A percentile compares a stretch with the other conserved stretches of the same genome.
phyloP scores from a whole-genome alignment of 768 basidiomycete genomes.

The Asterophora parasitica region DNA sequence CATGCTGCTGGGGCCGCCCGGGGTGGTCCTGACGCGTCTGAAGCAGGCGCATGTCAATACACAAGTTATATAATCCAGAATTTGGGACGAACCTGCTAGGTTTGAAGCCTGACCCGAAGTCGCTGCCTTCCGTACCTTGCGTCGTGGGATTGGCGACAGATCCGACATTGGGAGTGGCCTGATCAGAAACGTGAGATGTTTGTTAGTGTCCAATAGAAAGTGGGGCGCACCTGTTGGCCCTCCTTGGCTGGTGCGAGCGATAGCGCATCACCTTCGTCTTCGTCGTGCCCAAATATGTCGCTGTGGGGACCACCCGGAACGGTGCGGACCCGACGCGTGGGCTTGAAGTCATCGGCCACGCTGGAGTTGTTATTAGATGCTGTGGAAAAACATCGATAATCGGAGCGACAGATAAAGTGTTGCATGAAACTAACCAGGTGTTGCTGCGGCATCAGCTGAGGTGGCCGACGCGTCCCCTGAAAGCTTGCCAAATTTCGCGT shows the following conservation, averaged over 20 bases:
- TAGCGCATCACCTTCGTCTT: conserved; percentile 50
- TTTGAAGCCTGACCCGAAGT: conserved; percentile 34
- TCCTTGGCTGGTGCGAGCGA: conserved; percentile 47
- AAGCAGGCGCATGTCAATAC: not conserved
- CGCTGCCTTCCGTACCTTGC: conserved; percentile 24
- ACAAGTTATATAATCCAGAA: not conserved
- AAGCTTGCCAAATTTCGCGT: conserved; percentile 67
- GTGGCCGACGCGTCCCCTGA: conserved; percentile 18
- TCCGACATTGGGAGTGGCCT: not conserved
- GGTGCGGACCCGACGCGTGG: conserved; percentile 53
- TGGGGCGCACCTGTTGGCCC: conserved; percentile 6
- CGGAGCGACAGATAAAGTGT: not conserved
- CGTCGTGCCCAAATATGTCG: conserved; percentile 44
- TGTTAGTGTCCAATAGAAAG: not conserved
- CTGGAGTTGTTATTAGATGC: conserved; percentile 10
- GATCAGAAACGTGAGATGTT: not conserved
- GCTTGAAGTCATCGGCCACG: conserved; percentile 37
- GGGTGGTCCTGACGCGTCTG: conserved; percentile 41
- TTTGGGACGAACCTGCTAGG: conserved; percentile 44
- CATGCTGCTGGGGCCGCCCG: conserved; percentile 41
- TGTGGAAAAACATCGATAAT: conserved; percentile 6
- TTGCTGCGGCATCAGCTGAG: conserved; percentile 4
- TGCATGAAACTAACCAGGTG: not conserved
- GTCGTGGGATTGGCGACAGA: conserved; percentile 13
- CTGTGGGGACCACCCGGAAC: conserved; percentile 48